Conservation (phyloP, 805 yeast species). For the Candida orba region DNA sequence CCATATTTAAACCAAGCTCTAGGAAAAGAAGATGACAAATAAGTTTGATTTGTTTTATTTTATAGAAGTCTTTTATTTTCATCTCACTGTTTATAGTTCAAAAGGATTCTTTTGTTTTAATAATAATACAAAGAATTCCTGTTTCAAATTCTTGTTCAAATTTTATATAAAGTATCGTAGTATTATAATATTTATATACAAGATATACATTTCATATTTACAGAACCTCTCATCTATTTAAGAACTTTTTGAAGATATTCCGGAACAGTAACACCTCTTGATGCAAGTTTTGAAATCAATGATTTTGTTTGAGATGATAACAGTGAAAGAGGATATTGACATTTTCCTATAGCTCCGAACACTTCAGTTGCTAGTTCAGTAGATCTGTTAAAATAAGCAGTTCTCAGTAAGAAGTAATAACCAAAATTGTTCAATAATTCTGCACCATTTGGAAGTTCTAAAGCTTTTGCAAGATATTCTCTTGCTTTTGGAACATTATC, state of each 20-base stretch:
- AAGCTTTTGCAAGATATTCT: slow-evolving; percentile 12
- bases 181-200: not conserved
- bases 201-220: no score
- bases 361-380: slow-evolving; percentile 16
- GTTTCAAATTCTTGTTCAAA: no score
- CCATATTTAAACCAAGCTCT: slow-evolving; percentile 67
- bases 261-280: slow-evolving; percentile 13
- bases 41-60: not conserved
- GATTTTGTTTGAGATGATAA: slow-evolving; percentile 7
- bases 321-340: not conserved
- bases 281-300: slow-evolving; percentile 6
- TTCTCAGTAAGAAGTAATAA: slow-evolving; percentile 15
- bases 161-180: not conserved
- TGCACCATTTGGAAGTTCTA: slow-evolving; percentile 1
- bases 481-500: slow-evolving; percentile 8
- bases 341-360: slow-evolving; percentile 8
- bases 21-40: slow-evolving; percentile 19
- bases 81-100: not conserved
- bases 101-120: no score
- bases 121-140: no score
- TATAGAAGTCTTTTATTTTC: not conserved
- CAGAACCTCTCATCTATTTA: not conserved
- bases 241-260: slow-evolving; percentile 6
- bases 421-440: slow-evolving; percentile 13
- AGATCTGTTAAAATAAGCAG: slow-evolving; percentile 12